Conservation (phyloP, 352 stramenopile species). For the Globisporangium irregulare region DNA sequence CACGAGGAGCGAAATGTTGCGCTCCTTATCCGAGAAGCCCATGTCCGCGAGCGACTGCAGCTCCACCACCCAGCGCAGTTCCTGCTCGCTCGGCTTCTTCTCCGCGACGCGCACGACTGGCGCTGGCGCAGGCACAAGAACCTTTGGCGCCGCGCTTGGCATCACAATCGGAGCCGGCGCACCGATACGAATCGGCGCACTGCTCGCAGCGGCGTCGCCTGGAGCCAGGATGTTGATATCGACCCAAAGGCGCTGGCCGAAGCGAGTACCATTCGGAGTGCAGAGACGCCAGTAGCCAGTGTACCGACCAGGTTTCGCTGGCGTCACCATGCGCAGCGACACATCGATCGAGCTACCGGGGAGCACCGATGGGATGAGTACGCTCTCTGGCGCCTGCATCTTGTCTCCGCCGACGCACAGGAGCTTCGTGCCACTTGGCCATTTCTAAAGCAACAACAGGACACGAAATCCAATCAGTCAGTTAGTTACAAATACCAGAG, state of each 20-base stretch:
- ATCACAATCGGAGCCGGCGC: constrained; percentile 30
- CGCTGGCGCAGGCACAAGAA: constrained; percentile 32
- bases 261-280: constrained; percentile 73
- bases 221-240: constrained; percentile 64
- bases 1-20: constrained; percentile 54
- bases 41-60: constrained; percentile 59
- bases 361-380: constrained; percentile 65
- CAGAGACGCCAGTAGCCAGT: constrained; percentile 89
- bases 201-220: constrained; percentile 39
- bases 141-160: constrained; percentile 12
- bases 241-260: constrained; percentile 88
- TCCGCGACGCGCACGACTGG: constrained; percentile 18
- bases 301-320: constrained; percentile 56
- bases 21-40: constrained; percentile 61
- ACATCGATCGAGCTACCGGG: constrained; percentile 71
- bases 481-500: neutral
- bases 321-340: constrained; percentile 62
- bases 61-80: constrained; percentile 44
- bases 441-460: constrained; percentile 36
- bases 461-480: neutral
- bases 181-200: constrained; percentile 33
- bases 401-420: constrained; percentile 70
- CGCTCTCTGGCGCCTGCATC: constrained; percentile 69
- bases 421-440: constrained; percentile 65
- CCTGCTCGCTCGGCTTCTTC: constrained; percentile 32